A percentile compares a stretch with the other conserved stretches of the same genome.
These are phyloP conservation scores for Fusarium luffae DNA, from an alignment of 2,329 filamentous ascomycete genomes.

Conservation along the genomic window DNA sequence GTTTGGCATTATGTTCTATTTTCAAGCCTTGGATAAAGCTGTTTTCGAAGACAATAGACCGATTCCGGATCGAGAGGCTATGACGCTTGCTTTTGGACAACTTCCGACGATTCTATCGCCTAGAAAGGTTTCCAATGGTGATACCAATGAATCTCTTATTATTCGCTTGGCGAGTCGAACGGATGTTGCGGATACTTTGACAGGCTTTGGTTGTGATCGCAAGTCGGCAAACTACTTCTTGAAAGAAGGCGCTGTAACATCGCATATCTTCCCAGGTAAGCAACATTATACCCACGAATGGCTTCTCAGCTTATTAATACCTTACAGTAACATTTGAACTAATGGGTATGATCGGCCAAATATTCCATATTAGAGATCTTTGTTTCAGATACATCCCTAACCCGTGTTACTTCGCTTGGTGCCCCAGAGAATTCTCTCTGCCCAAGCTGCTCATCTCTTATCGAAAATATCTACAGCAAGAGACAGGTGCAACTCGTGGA, in stretches of 20 bases:
- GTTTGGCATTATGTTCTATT: slow-evolving; percentile 7
- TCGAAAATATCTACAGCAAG: neutral
- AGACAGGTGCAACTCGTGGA: neutral
- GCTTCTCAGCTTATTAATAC: neutral
- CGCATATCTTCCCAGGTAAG: slow-evolving; percentile 16
- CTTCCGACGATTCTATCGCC: neutral
- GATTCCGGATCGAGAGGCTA: neutral
- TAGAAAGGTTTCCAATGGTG: fast-evolving
- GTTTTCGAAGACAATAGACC: slow-evolving; percentile 5
- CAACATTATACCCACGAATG: neutral
- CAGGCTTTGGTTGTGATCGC: slow-evolving; percentile 7
- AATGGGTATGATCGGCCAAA: slow-evolving; percentile 16
- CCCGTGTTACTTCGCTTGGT: slow-evolving; percentile 20
- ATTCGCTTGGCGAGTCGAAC: neutral
- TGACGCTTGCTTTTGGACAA: slow-evolving; percentile 12
- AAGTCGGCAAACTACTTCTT: slow-evolving; percentile 11
- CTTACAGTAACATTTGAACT: slow-evolving; percentile 9
- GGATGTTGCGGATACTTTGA: slow-evolving; percentile 4
- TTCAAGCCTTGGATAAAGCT: slow-evolving; percentile 15
- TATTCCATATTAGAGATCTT: slow-evolving; percentile 23
- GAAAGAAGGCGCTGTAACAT: slow-evolving; percentile 5
- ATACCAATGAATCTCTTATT: fast-evolving
- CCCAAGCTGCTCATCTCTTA: neutral
- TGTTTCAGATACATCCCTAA: slow-evolving; percentile 28
- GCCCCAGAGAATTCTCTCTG: neutral